These are phyloP conservation scores for Chamaenerion angustifolium DNA, from an alignment of 345 rosid genomes.

Conservation along the genomic window DNA sequence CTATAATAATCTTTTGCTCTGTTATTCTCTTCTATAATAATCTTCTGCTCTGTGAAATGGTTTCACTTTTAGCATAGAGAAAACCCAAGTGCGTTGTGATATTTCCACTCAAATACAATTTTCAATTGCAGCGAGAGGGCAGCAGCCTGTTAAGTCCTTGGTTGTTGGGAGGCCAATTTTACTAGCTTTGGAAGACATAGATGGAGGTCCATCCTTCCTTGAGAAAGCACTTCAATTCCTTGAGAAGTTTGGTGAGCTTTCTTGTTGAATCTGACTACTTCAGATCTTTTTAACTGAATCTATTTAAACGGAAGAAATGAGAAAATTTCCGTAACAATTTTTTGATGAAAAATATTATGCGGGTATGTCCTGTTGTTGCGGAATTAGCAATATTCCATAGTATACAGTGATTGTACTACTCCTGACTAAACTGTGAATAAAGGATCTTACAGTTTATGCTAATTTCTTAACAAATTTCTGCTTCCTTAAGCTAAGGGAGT, in stretches of 20 bases:
- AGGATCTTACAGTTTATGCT: too few relatives aligned
- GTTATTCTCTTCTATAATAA: neutral
- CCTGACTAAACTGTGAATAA: too few relatives aligned
- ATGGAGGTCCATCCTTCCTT: constrained; percentile 95
- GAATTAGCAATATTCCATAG: too few relatives aligned
- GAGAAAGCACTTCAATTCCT: constrained; percentile 97
- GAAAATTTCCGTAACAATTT: too few relatives aligned
- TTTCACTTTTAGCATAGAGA: neutral
- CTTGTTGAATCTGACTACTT: constrained; percentile 2
- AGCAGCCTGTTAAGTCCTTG: constrained; percentile 79
- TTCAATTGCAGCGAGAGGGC: constrained; percentile 64
- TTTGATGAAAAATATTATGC: too few relatives aligned
- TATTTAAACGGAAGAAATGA: too few relatives aligned
- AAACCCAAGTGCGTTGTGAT: neutral
- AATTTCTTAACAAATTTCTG: too few relatives aligned
- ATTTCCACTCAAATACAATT: constrained; percentile 3
- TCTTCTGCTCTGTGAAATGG: too few relatives aligned
- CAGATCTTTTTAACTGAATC: neutral
- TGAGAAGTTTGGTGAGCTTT: constrained; percentile 69
- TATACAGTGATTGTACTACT: too few relatives aligned
- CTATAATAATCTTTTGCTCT: constrained; percentile 4
- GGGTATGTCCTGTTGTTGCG: too few relatives aligned
- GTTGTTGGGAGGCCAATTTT: constrained; percentile 98
- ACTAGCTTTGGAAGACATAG: constrained; percentile 97
- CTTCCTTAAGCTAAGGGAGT: too few relatives aligned